phyloP scores from a whole-genome alignment of 1,139 yeast species.

The Komagataea norvegica region DNA sequence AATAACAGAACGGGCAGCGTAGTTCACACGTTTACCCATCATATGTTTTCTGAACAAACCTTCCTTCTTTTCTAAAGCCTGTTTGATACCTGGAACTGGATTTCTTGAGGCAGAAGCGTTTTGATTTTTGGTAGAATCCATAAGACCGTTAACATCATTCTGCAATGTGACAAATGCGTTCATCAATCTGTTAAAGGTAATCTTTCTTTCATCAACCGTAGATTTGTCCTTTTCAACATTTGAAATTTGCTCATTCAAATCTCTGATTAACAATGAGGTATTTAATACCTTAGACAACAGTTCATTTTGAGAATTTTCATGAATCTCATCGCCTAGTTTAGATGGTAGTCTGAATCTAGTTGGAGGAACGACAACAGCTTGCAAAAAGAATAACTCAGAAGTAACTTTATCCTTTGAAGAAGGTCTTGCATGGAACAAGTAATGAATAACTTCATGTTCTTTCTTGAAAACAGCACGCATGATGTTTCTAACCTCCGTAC shows the following conservation, averaged over 20 bases:
- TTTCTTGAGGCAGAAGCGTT: slow-evolving; percentile 54
- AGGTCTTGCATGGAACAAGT: slow-evolving; percentile 77
- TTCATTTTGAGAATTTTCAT: slow-evolving; percentile 92
- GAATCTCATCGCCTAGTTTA: slow-evolving; percentile 94
- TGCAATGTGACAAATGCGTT: slow-evolving; percentile 92
- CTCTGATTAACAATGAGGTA: slow-evolving; percentile 79
- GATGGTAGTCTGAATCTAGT: slow-evolving; percentile 95
- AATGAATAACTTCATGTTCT: slow-evolving; percentile 60
- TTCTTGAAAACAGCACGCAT: slow-evolving; percentile 67
- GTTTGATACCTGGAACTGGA: slow-evolving; percentile 93
- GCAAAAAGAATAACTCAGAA: slow-evolving; percentile 90
- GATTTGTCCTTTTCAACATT: slow-evolving; percentile 58
- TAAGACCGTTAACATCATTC: slow-evolving; percentile 89
- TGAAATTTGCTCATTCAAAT: slow-evolving; percentile 75
- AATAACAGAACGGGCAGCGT: slow-evolving; percentile 98
- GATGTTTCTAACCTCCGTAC: slow-evolving; percentile 81
- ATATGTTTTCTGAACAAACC: slow-evolving; percentile 97
- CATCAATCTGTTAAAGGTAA: slow-evolving; percentile 84
- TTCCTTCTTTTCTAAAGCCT: slow-evolving; percentile 96
- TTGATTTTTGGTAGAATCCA: slow-evolving; percentile 89
- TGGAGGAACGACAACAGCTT: slow-evolving; percentile 88
- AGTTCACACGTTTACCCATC: slow-evolving; percentile 99
- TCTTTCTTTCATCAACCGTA: slow-evolving; percentile 64
- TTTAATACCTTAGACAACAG: slow-evolving; percentile 73
- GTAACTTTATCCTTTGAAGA: slow-evolving; percentile 45